phyloP scores from a whole-genome alignment of 768 basidiomycete species.

The Hygrophoropsis aurantiaca region DNA sequence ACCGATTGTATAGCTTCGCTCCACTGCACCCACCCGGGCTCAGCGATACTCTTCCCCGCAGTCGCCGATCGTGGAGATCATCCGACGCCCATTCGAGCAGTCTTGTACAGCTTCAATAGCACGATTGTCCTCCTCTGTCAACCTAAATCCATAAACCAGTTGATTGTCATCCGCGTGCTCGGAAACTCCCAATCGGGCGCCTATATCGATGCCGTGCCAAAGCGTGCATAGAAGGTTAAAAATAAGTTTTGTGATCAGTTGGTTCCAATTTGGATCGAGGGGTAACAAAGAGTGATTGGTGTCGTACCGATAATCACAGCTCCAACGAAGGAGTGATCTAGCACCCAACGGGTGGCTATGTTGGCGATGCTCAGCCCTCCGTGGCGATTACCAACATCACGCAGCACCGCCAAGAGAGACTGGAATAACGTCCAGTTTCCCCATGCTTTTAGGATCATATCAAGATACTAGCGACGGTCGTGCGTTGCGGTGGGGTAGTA shows the following conservation, averaged over 20 bases:
- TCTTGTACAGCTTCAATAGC: slow-evolving; percentile 65
- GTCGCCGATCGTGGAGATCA: slow-evolving; percentile 74
- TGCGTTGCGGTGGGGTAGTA: not conserved
- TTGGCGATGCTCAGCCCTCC: slow-evolving; percentile 70
- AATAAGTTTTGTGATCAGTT: not conserved
- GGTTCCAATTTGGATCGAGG: not conserved
- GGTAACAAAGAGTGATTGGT: slow-evolving; percentile 8
- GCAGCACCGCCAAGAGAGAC: slow-evolving; percentile 54
- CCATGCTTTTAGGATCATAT: slow-evolving; percentile 80
- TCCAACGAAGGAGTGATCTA: slow-evolving; percentile 75
- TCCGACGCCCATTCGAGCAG: slow-evolving; percentile 56
- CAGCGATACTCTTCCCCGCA: slow-evolving; percentile 84
- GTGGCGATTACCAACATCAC: slow-evolving; percentile 66
- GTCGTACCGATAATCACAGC: slow-evolving; percentile 72
- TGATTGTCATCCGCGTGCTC: slow-evolving; percentile 73
- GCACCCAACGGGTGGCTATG: slow-evolving; percentile 78
- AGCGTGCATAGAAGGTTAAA: slow-evolving; percentile 1
- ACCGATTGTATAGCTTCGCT: not conserved
- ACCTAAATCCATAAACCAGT: slow-evolving; percentile 55
- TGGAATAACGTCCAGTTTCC: slow-evolving; percentile 80
- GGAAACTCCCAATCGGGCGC: slow-evolving; percentile 71
- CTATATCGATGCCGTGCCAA: no score
- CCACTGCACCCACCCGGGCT: slow-evolving; percentile 1
- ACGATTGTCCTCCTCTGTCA: slow-evolving; percentile 55
- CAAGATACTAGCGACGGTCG: slow-evolving; percentile 80